Conservation (phyloP, 2,329 filamentous ascomycete genomes). For the Neodidymelliopsis sp. region DNA sequence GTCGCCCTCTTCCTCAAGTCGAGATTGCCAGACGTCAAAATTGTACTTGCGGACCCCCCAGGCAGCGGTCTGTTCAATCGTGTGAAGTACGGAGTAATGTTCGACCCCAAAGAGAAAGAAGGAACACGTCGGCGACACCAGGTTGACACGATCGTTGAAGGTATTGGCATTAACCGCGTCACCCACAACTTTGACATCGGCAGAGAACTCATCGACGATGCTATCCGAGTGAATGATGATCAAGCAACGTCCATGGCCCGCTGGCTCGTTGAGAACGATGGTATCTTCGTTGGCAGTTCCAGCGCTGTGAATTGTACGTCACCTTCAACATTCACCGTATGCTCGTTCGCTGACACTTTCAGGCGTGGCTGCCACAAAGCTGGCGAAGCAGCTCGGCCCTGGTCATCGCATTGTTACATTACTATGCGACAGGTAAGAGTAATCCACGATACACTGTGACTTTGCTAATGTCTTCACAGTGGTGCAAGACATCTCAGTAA, state of each 20-base stretch:
- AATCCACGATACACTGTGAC: neutral
- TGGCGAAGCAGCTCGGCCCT: constrained; percentile 70
- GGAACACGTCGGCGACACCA: constrained; percentile 88
- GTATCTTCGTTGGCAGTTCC: constrained; percentile 92
- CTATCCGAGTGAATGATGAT: constrained; percentile 83
- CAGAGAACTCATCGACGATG: constrained; percentile 85
- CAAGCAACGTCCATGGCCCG: constrained; percentile 94
- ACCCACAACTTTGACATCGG: constrained; percentile 93
- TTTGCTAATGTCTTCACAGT: constrained; percentile 32
- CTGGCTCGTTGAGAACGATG: constrained; percentile 95
- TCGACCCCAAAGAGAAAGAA: constrained; percentile 85
- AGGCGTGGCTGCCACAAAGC: constrained; percentile 73
- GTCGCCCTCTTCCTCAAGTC: constrained; percentile 85
- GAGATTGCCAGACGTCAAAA: constrained; percentile 65
- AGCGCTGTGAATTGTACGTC: constrained; percentile 89
- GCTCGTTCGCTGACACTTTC: constrained; percentile 22
- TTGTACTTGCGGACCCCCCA: constrained; percentile 92
- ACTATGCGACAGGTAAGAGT: constrained; percentile 69
- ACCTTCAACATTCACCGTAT: neutral
- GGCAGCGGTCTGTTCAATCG: constrained; percentile 94
- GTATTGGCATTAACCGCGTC: constrained; percentile 93
- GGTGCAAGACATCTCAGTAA: constrained; percentile 84
- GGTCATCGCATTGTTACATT: constrained; percentile 75
- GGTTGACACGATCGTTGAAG: constrained; percentile 95
- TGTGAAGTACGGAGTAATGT: constrained; percentile 94